These are phyloP conservation scores for Lactarius quietus DNA, from an alignment of 768 basidiomycete genomes.

Conservation along the genomic window DNA sequence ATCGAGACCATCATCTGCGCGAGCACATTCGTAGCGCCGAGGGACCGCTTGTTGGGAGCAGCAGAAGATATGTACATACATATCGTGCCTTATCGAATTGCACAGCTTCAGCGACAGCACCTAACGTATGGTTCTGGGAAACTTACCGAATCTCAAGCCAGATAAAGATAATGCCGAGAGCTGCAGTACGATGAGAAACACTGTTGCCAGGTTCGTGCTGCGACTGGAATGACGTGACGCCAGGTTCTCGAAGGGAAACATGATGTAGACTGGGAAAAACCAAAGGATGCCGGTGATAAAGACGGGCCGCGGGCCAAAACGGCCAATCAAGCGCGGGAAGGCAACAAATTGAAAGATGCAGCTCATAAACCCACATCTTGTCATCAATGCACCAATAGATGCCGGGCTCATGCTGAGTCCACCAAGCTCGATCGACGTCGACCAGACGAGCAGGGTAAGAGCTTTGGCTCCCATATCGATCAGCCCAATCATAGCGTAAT, in stretches of 20 bases:
- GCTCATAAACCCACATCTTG: constrained; percentile 36
- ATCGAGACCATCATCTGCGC: constrained; percentile 34
- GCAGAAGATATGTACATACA: constrained; percentile 67
- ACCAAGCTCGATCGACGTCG: too few species aligned
- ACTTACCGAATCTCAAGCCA: too few species aligned
- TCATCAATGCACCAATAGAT: constrained; percentile 38
- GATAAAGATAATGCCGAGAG: too few species aligned
- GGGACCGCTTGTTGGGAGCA: constrained; percentile 58
- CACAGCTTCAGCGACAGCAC: neutral
- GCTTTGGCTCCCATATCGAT: too few species aligned
- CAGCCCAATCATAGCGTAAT: too few species aligned
- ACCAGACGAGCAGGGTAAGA: too few species aligned
- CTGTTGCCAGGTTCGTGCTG: too few species aligned
- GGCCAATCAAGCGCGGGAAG: constrained; percentile 37
- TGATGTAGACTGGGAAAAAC: too few species aligned
- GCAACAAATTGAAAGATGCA: constrained; percentile 38
- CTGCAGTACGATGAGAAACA: too few species aligned
- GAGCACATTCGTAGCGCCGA: constrained; percentile 65
- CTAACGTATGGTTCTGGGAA: too few species aligned
- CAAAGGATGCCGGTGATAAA: too few species aligned
- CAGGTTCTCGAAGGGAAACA: neutral
- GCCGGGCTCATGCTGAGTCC: constrained; percentile 33
- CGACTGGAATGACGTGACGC: neutral
- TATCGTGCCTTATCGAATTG: constrained; percentile 48
- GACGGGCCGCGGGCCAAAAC: constrained; percentile 35